These are phyloP conservation scores for Colletotrichum limetticola DNA, from an alignment of 2,329 filamentous ascomycete species.

Conservation along the genomic window DNA sequence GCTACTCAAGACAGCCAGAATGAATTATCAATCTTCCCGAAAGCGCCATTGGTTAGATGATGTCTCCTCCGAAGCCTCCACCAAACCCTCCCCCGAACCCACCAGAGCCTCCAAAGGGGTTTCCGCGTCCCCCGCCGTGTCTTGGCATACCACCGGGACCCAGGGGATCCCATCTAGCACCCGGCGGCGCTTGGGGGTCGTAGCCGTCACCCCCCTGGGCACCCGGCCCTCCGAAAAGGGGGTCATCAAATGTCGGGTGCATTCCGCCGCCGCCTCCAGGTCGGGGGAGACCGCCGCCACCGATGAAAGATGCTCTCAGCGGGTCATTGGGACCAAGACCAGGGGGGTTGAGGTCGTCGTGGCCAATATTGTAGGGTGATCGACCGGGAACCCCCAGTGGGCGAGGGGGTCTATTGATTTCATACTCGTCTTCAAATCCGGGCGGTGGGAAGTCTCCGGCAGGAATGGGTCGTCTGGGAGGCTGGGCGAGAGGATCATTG, in stretches of 20 bases:
- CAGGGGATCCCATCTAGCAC: constrained; percentile 90
- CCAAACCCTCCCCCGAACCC: constrained; percentile 48
- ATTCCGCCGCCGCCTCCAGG: constrained; percentile 80
- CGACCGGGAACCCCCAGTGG: constrained; percentile 52
- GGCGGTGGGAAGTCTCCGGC: constrained; percentile 83
- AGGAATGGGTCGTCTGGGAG: constrained; percentile 70
- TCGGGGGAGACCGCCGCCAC: constrained; percentile 67
- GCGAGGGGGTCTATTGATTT: constrained; percentile 77
- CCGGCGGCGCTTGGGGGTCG: constrained; percentile 82
- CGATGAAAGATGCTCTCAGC: constrained; percentile 73
- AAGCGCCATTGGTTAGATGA: constrained; percentile 10
- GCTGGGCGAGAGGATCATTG: constrained; percentile 71
- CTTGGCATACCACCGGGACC: constrained; percentile 72
- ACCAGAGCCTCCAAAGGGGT: constrained; percentile 50
- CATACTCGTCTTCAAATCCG: constrained; percentile 92
- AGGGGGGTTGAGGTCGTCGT: constrained; percentile 88
- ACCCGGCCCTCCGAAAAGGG: constrained; percentile 75
- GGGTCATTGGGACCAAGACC: constrained; percentile 89
- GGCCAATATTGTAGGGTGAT: constrained; percentile 78
- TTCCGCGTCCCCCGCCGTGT: constrained; percentile 49
- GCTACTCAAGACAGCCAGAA: not conserved
- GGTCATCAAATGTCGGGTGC: constrained; percentile 96
- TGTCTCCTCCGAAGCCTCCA: constrained; percentile 46
- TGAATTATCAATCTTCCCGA: not conserved
- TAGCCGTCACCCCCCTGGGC: constrained; percentile 58